Base-by-base conservation (phyloP, 108 stramenopile species). In the Cyclotella baltica region DNA sequence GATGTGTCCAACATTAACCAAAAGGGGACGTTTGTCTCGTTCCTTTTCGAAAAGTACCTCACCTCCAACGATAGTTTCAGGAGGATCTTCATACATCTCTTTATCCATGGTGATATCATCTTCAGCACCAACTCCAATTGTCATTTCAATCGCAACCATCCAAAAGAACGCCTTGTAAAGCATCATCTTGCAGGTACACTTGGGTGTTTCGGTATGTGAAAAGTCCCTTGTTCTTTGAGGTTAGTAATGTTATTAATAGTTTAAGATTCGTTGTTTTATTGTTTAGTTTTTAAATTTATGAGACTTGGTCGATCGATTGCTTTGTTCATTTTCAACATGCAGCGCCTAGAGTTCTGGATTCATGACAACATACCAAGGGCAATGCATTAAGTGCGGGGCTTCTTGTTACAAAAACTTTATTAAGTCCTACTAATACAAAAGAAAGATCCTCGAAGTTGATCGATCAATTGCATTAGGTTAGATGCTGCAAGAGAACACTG, bases 151-250 rank as follows among this genome's bases (percentile, higher is more conserved):
- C 51, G n/a, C 4, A 8, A 52, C 51, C 51, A 52, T 52, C 19
- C 9, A 52, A 16, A 22, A 22, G 20, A n/a, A 52, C 4, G 51
- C 51, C 51, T 52, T 52, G 51, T 16, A 52, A 20, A 52, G 51
- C 19, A n/a, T 52, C 51, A 52, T 52, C 51, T 52, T 52, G 15
- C 10, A 20, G n/a, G 20, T 52, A 52, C 51, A 52, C 51, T 52
- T 22, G 15, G 4, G 51, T 43, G 51, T 16, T 52, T 19, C 9
- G 51, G n/a, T n/a, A 20, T 52, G 4, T 8, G n/a, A 4, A 19
- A 52, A 19, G 4, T 52, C 4, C 15, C n/a, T 22, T 52, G 4
- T 8, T 20, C n/a, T 11, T 20, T 52, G 51, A 52, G 20, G n/a
- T 4, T 43, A 22, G 4, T 52, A 8, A 19, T 11, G 10, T 11